Conservation (phyloP, 2,329 filamentous ascomycete genomes). For the Stemphylium lycopersici region DNA sequence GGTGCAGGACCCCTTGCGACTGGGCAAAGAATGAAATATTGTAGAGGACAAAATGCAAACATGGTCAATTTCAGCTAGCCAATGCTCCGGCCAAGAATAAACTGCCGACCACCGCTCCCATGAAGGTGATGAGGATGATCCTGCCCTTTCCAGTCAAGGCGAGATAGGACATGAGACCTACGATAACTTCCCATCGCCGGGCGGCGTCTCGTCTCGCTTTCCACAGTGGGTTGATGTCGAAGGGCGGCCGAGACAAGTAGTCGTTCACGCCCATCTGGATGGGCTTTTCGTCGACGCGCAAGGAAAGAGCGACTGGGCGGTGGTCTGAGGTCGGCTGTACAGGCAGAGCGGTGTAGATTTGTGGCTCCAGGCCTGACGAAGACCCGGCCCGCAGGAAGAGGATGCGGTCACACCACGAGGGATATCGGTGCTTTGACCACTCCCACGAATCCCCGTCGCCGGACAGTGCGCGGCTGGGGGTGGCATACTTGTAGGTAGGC, state of each 20-base stretch:
- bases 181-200: conserved; percentile 63
- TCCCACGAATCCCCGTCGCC: conserved; percentile 59
- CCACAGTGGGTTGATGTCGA: conserved; percentile 64
- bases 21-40: not conserved
- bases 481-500: conserved; percentile 89
- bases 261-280: conserved; percentile 41
- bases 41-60: not conserved
- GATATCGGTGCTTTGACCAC: conserved; percentile 81
- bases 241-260: conserved; percentile 58
- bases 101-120: conserved; percentile 34
- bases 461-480: conserved; percentile 17
- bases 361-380: conserved; percentile 57
- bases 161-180: conserved; percentile 65
- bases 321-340: conserved; percentile 87
- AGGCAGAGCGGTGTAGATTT: conserved; percentile 75
- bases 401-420: conserved; percentile 92
- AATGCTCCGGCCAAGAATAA: conserved; percentile 34
- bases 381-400: conserved; percentile 67
- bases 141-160: conserved; percentile 55
- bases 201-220: conserved; percentile 59
- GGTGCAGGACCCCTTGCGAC: not conserved
- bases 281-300: conserved; percentile 66
- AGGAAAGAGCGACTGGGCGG: conserved; percentile 76
- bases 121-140: conserved; percentile 44
- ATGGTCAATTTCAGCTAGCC: conserved; percentile 14